These are phyloP conservation scores for Aspergillus ustus DNA, from an alignment of 2,329 filamentous ascomycete species.

Conservation along the genomic window DNA sequence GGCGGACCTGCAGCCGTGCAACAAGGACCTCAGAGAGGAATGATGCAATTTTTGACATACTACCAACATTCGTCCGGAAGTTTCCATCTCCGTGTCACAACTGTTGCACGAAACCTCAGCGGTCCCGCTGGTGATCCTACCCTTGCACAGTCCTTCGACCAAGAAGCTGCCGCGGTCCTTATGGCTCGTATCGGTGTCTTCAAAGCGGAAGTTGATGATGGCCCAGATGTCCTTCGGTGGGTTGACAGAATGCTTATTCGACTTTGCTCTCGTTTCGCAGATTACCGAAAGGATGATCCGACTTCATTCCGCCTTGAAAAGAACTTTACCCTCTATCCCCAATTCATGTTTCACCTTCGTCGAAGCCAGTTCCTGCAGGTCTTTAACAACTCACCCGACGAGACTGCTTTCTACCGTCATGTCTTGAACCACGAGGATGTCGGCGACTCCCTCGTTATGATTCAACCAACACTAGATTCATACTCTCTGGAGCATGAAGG, in stretches of 20 bases:
- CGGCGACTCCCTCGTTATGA: constrained; percentile 96
- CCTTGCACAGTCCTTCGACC: constrained; percentile 95
- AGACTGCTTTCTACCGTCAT: constrained; percentile 98
- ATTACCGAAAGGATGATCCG: constrained; percentile 97
- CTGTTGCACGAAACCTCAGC: constrained; percentile 86
- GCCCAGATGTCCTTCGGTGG: constrained; percentile 97
- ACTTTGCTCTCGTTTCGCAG: constrained; percentile 92
- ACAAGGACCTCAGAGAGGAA: constrained; percentile 84
- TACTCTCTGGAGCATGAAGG: constrained; percentile 97
- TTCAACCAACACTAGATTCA: constrained; percentile 94
- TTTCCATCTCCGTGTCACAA: constrained; percentile 94
- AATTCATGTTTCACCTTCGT: constrained; percentile 99
- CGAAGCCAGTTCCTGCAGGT: constrained; percentile 97
- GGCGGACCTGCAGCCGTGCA: constrained; percentile 84
- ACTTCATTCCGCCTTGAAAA: constrained; percentile 96
- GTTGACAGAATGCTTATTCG: constrained; percentile 98
- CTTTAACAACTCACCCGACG: constrained; percentile 99
- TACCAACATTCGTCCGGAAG: constrained; percentile 97
- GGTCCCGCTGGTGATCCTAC: constrained; percentile 93
- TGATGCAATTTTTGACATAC: constrained; percentile 98
- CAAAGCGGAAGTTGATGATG: constrained; percentile 97
- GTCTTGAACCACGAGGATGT: constrained; percentile 97
- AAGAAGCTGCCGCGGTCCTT: constrained; percentile 94
- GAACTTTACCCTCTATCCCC: constrained; percentile 98
- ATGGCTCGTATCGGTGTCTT: constrained; percentile 99